phyloP scores from a whole-genome alignment of 345 rosid genomes.

The Eucalyptus brandiana region DNA sequence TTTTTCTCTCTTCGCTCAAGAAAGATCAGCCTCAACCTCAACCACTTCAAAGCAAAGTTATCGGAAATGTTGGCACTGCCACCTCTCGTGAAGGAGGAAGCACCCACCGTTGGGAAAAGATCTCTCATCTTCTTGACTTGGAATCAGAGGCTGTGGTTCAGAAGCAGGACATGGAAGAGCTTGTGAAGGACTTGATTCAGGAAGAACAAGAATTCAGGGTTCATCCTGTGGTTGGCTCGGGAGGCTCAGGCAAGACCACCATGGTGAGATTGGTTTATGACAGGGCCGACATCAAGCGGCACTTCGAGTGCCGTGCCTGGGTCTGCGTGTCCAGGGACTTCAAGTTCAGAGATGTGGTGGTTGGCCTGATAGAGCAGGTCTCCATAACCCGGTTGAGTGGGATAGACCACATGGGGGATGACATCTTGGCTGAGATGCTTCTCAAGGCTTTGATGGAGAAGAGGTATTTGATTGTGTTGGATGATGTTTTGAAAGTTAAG shows the following conservation, averaged over 20 bases:
- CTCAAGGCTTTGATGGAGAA: not conserved
- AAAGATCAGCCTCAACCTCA: no score
- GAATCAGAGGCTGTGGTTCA: no score
- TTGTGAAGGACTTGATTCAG: no score
- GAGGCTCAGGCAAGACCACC: conserved; percentile 29
- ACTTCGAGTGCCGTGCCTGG: conserved; percentile 11
- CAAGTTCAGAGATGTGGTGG: not conserved
- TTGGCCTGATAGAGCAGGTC: not conserved
- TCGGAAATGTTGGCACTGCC: no score
- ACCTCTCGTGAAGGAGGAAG: no score
- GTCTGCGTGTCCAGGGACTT: not conserved
- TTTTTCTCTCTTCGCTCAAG: no score
- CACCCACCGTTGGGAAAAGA: not conserved
- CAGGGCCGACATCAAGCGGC: not conserved
- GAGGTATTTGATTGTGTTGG: conserved; percentile 3
- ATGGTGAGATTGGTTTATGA: conserved; percentile 2
- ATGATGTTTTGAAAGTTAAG: not conserved
- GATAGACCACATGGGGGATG: not conserved
- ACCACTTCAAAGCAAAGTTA: no score
- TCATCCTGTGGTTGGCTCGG: no score
- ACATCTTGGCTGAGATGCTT: not conserved
- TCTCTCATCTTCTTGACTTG: not conserved
- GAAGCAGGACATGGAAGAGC: no score
- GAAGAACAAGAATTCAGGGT: no score
- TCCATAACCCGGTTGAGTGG: not conserved